These are phyloP conservation scores for Solanum hybrid DNA, from an alignment of 305 asterid genomes.

Conservation along the genomic window DNA sequence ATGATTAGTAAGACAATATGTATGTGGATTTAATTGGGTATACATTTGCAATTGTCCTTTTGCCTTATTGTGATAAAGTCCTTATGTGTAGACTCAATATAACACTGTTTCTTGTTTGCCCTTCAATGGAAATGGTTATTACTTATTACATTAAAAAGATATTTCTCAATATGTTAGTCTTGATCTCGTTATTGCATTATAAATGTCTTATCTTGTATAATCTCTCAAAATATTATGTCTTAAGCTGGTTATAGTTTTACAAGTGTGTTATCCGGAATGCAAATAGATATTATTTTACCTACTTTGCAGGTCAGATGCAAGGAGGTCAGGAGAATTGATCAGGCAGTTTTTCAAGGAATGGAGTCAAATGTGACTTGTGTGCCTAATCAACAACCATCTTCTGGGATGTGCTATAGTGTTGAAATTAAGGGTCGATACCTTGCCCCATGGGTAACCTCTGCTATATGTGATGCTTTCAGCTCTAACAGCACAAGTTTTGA, in stretches of 20 bases:
- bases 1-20: background rate
- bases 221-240: background rate
- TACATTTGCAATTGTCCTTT: background rate
- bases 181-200: background rate
- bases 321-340: conserved; percentile 65
- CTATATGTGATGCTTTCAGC: conserved; percentile 57
- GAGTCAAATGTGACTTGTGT: conserved; percentile 30
- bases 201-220: background rate
- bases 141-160: background rate
- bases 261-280: background rate
- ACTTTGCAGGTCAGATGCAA: conserved; percentile 71
- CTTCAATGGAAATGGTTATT: background rate
- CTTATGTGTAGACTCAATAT: background rate
- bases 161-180: background rate
- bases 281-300: conserved; percentile 1
- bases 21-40: background rate
- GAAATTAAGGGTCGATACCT: conserved; percentile 70
- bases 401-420: conserved; percentile 63
- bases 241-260: background rate
- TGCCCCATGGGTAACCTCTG: conserved; percentile 83
- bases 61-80: background rate
- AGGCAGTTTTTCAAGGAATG: conserved; percentile 30
- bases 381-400: conserved; percentile 32
- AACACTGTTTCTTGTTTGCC: background rate
- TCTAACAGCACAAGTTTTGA: conserved; percentile 56